These are phyloP conservation scores for Boletus barrowsii DNA, from an alignment of 768 basidiomycete species.

Conservation along the genomic window DNA sequence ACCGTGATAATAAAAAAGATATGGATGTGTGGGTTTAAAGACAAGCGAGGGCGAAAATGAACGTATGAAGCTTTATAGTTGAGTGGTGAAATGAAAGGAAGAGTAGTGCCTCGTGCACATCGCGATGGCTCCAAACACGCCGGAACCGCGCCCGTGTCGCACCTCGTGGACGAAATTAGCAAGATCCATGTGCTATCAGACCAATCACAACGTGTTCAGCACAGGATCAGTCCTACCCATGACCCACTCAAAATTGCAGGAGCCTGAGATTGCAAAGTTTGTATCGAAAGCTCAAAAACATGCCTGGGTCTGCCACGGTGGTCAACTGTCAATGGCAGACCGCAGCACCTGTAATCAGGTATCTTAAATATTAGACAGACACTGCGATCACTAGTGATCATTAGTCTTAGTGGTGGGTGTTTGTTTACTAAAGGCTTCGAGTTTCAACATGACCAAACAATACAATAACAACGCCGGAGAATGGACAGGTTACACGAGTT, in stretches of 20 bases:
- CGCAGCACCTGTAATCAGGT: too few species aligned
- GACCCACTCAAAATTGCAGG: too few species aligned
- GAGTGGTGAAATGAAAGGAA: slow-evolving; percentile 13
- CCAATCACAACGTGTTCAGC: slow-evolving; percentile 8
- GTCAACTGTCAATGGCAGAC: too few species aligned
- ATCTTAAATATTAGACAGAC: too few species aligned
- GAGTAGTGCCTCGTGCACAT: slow-evolving; percentile 17
- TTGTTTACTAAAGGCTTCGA: slow-evolving; percentile 22
- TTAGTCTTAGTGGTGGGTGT: not conserved
- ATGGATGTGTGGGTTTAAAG: not conserved
- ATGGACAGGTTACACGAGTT: not conserved
- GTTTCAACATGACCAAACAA: slow-evolving; percentile 27
- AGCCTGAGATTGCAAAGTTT: too few species aligned
- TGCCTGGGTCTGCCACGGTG: too few species aligned
- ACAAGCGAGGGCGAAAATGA: not conserved
- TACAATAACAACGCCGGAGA: slow-evolving; percentile 16
- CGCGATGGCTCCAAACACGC: slow-evolving; percentile 19
- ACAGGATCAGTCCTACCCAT: not conserved
- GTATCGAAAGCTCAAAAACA: too few species aligned
- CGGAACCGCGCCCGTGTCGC: slow-evolving; percentile 4
- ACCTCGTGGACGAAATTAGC: not conserved
- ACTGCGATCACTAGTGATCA: too few species aligned
- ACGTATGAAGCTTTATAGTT: slow-evolving; percentile 6
- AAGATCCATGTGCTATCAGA: not conserved
- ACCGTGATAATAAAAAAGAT: slow-evolving; percentile 12